Percentiles rank a stretch among this genome's conserved stretches.
These are phyloP conservation scores for Xanthoconium purpureum DNA, from an alignment of 768 basidiomycete genomes.

Conservation along the genomic window DNA sequence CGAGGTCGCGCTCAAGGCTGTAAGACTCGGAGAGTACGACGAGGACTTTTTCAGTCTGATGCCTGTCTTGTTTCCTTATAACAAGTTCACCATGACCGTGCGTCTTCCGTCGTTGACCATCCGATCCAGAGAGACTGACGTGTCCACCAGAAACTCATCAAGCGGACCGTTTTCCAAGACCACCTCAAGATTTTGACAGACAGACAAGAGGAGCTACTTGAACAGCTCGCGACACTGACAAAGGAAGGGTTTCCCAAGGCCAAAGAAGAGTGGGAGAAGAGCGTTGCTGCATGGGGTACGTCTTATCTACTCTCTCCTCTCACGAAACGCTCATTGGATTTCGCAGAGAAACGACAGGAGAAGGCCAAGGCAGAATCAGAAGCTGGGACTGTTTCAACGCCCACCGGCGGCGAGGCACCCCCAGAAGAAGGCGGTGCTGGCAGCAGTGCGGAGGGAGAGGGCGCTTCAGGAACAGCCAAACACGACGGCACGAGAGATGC, in stretches of 20 bases:
- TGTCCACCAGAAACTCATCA: slow-evolving; percentile 76
- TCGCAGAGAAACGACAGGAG: slow-evolving; percentile 54
- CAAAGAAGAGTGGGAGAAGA: slow-evolving; percentile 74
- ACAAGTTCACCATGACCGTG: slow-evolving; percentile 90
- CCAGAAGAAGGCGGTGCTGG: slow-evolving; percentile 33
- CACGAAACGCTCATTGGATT: not conserved
- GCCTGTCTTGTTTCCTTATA: slow-evolving; percentile 88
- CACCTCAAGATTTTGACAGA: slow-evolving; percentile 65
- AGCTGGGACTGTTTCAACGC: slow-evolving; percentile 32
- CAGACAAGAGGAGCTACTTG: slow-evolving; percentile 66
- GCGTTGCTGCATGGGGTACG: slow-evolving; percentile 65
- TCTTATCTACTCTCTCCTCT: slow-evolving; percentile 3
- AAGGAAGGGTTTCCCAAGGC: slow-evolving; percentile 65
- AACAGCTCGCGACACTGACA: slow-evolving; percentile 58
- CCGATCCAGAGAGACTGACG: slow-evolving; percentile 6
- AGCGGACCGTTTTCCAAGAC: slow-evolving; percentile 78
- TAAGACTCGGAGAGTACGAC: slow-evolving; percentile 84
- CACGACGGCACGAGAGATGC: slow-evolving; percentile 36
- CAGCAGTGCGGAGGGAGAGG: slow-evolving; percentile 28
- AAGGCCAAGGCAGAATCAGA: slow-evolving; percentile 41
- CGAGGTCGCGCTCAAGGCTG: slow-evolving; percentile 72
- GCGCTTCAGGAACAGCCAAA: slow-evolving; percentile 16
- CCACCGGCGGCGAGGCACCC: slow-evolving; percentile 21
- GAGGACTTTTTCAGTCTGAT: slow-evolving; percentile 90
- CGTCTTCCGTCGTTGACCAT: slow-evolving; percentile 24